Evolutionary conservation across 192 early-diverging fungal species (phyloP).

Genomic region (Umbelopsis sp.): DNA sequence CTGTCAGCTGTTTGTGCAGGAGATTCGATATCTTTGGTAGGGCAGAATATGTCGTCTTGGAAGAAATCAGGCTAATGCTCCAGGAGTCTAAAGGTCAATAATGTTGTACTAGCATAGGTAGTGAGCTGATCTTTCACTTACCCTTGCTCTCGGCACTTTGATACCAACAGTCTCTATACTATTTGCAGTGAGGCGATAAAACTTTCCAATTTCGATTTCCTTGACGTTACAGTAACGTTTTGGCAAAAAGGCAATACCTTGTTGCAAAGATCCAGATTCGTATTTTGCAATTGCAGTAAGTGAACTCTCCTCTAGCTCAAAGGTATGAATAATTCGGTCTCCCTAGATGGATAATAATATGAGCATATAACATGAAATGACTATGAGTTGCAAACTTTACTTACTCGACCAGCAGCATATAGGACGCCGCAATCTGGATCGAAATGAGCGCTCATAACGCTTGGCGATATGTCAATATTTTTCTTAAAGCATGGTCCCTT

Average conservation of each 20-base stretch:
- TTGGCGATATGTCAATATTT: conserved; percentile 74
- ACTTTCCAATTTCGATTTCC: conserved; percentile 69
- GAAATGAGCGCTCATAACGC: conserved; percentile 66
- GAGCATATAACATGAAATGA: no score
- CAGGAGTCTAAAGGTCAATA: neutral
- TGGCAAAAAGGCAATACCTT: conserved; percentile 72
- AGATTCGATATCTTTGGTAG: conserved; percentile 58
- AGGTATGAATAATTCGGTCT: conserved; percentile 75
- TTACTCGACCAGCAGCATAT: conserved; percentile 66
- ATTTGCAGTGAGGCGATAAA: conserved; percentile 68
- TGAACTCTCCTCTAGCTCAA: conserved; percentile 55
- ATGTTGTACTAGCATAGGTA: neutral
- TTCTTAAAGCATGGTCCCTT: conserved; percentile 42
- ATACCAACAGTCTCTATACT: conserved; percentile 74
- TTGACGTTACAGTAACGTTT: conserved; percentile 67
- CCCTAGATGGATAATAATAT: conserved; percentile 37
- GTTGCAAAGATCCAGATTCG: conserved; percentile 60
- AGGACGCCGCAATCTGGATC: conserved; percentile 72
- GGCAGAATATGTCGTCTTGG: conserved; percentile 86
- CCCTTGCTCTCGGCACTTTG: conserved; percentile 71
- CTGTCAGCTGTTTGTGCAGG: conserved; percentile 48
- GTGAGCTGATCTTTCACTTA: conserved; percentile 14
- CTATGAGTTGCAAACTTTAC: neutral
- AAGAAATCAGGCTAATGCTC: conserved; percentile 72
- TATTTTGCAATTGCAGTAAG: conserved; percentile 55